Base-by-base conservation (phyloP, 345 rosid species). In the Carallia pectinifolia region DNA sequence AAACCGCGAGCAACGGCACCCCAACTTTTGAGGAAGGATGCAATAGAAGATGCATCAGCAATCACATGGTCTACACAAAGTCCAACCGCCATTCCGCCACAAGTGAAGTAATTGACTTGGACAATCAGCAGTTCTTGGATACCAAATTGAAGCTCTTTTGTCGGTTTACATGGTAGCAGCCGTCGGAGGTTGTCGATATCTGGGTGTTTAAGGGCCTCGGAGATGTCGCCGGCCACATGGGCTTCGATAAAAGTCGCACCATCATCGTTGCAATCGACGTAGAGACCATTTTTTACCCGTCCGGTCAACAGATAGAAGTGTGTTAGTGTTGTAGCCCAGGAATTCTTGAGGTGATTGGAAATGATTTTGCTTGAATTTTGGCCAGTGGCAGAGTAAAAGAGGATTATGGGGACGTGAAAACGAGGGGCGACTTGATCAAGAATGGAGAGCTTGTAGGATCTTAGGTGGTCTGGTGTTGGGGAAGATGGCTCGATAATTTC, bases 51-150 rank as follows among this genome's bases (percentile, higher is more conserved):
- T 33, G 52, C 74, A 64, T 77, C 77, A 1, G 58, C 77, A 23
- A 64, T 19, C 1, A 13, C n/a, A 59, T 77, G 81, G 39, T 69
- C 59, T 27, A 77, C 50, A 33, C 74, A 72, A 29, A 64, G 38
- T 1, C 70, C 12, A 16, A 77, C 44, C 0, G 74, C 71, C 44
- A 72, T 2, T 8, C 77, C 77, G 19, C 81, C 74, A 3, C 77
- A 68, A 17, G 34, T 52, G n/a, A 77, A 77, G 62, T 61, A 36
- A 55, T 50, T 74, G 7, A 66, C 53, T 13, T 74, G 75, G 8
- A 59, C 58, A 54, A 65, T 70, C 0, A 64, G 23, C 15, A 58
- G 36, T 4, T 6, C 66, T 7, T 64, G 66, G 37, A n/a, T 17
- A 1, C 18, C 19, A 19, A 4, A 9, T 16, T 23, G 48, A 19